Conservation (phyloP, 2,329 filamentous ascomycete species). For the Berkeleyomyces rouxiae region DNA sequence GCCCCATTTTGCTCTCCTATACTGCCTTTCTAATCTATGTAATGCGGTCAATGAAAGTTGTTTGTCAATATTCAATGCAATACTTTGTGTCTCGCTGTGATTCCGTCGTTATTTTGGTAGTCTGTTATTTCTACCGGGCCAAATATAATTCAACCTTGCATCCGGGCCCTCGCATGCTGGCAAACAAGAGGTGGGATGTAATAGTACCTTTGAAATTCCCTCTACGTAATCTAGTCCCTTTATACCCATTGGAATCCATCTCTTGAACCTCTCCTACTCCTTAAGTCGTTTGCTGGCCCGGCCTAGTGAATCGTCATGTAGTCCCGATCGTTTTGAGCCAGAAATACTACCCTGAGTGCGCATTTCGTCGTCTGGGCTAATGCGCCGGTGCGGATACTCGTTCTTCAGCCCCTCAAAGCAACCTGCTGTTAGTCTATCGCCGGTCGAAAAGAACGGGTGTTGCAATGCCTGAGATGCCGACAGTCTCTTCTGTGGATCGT, state of each 20-base stretch:
- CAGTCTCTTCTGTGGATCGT: constrained; percentile 76
- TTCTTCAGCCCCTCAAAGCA: constrained; percentile 82
- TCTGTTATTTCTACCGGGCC: neutral
- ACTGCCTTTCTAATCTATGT: neutral
- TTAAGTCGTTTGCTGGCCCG: constrained; percentile 46
- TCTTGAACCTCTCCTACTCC: constrained; percentile 22
- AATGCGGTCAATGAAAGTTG: constrained; percentile 5
- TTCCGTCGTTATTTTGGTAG: constrained; percentile 1
- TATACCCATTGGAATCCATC: neutral
- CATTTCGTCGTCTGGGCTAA: constrained; percentile 91
- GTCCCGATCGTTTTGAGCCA: constrained; percentile 74
- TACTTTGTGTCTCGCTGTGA: neutral
- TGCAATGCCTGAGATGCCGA: constrained; percentile 79
- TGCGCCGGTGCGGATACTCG: constrained; percentile 77
- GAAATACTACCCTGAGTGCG: constrained; percentile 64
- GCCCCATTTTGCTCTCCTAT: constrained; percentile 1
- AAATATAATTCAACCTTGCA: neutral
- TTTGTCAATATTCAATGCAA: neutral
- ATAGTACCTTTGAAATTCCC: too few relatives aligned
- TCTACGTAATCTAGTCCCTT: too few relatives aligned
- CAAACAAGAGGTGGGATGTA: neutral
- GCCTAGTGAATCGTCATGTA: constrained; percentile 64
- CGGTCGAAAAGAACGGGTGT: constrained; percentile 72
- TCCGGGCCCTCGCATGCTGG: neutral
- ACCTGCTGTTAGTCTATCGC: constrained; percentile 57